Conservation (phyloP, 441 rosid species). For the Adansonia gregorii region DNA sequence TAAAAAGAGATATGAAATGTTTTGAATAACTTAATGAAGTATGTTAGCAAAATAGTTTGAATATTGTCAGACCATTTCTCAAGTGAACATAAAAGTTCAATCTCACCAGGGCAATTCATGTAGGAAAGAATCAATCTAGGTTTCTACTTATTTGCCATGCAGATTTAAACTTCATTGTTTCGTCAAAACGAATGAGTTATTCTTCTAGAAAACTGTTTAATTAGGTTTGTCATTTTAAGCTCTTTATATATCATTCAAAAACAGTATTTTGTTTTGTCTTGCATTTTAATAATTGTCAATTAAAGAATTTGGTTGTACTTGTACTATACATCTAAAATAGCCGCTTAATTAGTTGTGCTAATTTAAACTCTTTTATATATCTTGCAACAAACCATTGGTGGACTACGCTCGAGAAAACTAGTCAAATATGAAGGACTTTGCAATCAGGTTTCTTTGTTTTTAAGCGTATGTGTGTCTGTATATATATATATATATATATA, state of each 20-base stretch:
- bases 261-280: neutral
- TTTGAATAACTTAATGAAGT: no score
- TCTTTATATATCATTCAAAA: neutral
- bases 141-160: neutral
- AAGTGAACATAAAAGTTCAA: neutral
- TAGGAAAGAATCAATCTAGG: neutral
- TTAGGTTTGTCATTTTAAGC: neutral
- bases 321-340: neutral
- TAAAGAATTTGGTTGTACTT: neutral
- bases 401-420: neutral
- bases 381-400: neutral
- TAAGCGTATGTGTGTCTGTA: no score
- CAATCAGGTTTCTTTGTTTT: neutral
- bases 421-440: neutral
- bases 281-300: neutral
- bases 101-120: neutral
- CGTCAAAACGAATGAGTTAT: neutral
- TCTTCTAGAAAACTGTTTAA: neutral
- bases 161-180: no score
- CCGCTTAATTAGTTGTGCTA: neutral
- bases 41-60: no score
- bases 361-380: neutral
- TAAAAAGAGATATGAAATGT: no score
- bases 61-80: neutral
- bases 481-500: no score